phyloP scores from a whole-genome alignment of 768 basidiomycete genomes.

The Lactifluus volemus region DNA sequence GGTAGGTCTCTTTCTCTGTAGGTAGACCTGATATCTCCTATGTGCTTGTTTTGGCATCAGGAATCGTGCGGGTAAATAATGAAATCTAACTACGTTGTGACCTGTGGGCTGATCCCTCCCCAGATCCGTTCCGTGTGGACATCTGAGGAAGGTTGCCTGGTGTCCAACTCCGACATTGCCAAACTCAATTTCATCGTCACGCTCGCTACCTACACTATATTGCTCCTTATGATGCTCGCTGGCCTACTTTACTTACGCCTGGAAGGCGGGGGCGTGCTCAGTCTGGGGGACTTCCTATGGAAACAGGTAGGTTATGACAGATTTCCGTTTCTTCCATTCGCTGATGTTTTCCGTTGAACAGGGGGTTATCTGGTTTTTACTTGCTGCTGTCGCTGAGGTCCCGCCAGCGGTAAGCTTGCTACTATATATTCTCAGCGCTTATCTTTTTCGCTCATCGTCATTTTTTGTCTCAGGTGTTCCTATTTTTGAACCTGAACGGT shows the following conservation, averaged over 20 bases:
- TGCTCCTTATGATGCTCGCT: background rate
- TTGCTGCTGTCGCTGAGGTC: background rate
- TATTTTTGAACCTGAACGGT: background rate
- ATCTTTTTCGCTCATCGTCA: background rate
- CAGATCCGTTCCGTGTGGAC: background rate
- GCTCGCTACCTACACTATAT: background rate
- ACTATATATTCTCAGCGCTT: too few relatives aligned
- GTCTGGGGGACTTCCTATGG: background rate
- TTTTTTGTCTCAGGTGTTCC: background rate
- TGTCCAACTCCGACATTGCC: background rate
- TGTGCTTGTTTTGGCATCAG: background rate
- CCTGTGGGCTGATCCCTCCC: background rate
- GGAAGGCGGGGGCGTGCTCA: background rate
- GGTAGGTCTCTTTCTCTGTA: background rate
- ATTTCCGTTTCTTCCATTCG: background rate
- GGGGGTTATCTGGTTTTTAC: background rate
- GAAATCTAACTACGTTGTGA: background rate
- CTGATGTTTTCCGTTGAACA: background rate
- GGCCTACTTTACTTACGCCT: background rate
- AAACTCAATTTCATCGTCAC: background rate
- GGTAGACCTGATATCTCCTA: background rate
- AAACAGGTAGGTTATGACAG: background rate
- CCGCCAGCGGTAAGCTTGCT: background rate
- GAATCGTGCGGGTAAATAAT: background rate
- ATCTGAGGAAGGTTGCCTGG: background rate